phyloP scores from a whole-genome alignment of 192 early-diverging fungal genomes.

The Dissophora globulifera region DNA sequence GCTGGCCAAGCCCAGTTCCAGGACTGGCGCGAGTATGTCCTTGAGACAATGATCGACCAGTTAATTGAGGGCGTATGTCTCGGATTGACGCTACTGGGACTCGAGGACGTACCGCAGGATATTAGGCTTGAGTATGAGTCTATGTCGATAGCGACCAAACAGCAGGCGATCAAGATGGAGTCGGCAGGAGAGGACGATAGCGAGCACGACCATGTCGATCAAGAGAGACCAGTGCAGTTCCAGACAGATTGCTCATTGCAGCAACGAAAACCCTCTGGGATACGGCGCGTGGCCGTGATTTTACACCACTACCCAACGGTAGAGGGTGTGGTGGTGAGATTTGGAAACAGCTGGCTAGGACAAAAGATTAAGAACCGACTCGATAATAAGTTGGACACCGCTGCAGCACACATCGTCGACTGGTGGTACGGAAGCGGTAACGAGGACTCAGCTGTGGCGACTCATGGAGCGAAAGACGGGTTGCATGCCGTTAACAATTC shows the following conservation, averaged over 20 bases:
- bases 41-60: conserved; percentile 34
- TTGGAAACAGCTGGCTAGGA: conserved; percentile 43
- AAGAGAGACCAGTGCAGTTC: too few species aligned
- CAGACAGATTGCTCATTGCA: too few species aligned
- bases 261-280: conserved; percentile 4
- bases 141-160: too few species aligned
- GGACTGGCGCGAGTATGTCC: conserved; percentile 44
- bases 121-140: too few species aligned
- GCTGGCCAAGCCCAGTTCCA: conserved; percentile 43
- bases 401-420: conserved; percentile 33
- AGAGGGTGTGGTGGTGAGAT: conserved; percentile 3
- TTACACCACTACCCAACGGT: conserved; percentile 28
- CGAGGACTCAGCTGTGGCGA: too few species aligned
- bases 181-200: too few species aligned
- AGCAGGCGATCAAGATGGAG: too few species aligned
- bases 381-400: conserved; percentile 30
- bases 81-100: conserved; percentile 24
- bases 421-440: conserved; percentile 29
- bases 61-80: conserved; percentile 35
- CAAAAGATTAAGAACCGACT: conserved; percentile 25
- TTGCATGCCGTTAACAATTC: too few species aligned
- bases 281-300: conserved; percentile 25
- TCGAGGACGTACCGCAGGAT: conserved; percentile 5
- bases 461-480: too few species aligned
- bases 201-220: too few species aligned